Evolutionary conservation across 306 rosid species (phyloP).

Genomic region (Pyrus betulifolia): DNA sequence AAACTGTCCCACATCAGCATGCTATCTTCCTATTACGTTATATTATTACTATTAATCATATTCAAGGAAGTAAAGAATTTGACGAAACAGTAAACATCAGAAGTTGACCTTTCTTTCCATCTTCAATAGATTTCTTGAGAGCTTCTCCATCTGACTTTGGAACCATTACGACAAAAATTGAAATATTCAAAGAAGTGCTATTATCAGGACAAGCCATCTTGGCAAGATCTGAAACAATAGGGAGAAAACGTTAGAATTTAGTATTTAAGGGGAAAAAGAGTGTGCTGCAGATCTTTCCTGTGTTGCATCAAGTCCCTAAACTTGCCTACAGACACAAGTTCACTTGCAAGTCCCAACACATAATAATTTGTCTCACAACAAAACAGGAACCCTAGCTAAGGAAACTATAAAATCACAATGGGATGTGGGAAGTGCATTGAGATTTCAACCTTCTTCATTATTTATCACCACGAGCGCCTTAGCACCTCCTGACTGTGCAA

Average conservation of each 20-base stretch:
- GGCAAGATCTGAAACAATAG: constrained; percentile 43
- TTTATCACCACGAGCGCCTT: constrained; percentile 54
- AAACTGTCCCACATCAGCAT: background rate
- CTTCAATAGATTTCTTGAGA: constrained; percentile 32
- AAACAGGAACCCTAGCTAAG: background rate
- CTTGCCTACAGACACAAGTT: background rate
- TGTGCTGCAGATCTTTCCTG: background rate
- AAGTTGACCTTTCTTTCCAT: constrained; percentile 52
- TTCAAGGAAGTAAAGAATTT: background rate
- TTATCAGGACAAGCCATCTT: constrained; percentile 59
- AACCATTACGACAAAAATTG: constrained; percentile 70
- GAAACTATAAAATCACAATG: background rate
- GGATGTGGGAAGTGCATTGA: constrained; percentile 7
- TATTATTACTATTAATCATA: background rate
- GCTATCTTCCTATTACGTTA: background rate
- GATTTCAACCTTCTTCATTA: constrained; percentile 51
- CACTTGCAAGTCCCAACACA: background rate
- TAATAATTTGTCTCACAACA: background rate
- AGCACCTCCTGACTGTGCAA: constrained; percentile 72
- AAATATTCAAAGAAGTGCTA: constrained; percentile 33
- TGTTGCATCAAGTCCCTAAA: background rate
- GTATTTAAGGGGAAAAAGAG: background rate
- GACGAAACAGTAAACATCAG: constrained; percentile 8
- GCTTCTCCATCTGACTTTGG: constrained; percentile 50
- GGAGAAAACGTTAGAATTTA: background rate